Evolutionary conservation across 306 rosid genomes (phyloP).

Genomic region (Fagus sylvatica): DNA sequence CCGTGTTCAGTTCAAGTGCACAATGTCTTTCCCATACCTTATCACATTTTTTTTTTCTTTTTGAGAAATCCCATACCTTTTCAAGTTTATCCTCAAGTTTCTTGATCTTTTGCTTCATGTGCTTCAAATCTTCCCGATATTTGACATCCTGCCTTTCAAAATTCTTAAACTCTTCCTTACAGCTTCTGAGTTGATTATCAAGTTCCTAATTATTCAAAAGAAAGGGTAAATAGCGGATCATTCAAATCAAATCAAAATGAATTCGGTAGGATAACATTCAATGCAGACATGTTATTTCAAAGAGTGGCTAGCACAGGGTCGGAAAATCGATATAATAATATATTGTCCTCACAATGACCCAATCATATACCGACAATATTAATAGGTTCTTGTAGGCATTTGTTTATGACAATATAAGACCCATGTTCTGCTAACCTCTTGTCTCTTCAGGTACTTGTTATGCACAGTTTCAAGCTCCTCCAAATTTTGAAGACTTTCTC

Average conservation of each 20-base stretch:
- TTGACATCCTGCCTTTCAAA: slow-evolving; percentile 97
- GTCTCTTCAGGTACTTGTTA: slow-evolving; percentile 53
- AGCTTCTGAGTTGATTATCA: slow-evolving; percentile 68
- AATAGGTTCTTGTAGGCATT: not conserved
- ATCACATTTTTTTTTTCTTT: slow-evolving; percentile 15
- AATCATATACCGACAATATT: not conserved
- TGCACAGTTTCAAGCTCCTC: slow-evolving; percentile 83
- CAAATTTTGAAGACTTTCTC: slow-evolving; percentile 58
- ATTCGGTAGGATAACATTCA: not conserved
- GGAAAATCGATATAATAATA: not conserved
- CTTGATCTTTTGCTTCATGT: slow-evolving; percentile 79
- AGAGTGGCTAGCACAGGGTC: not conserved
- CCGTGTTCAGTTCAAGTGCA: slow-evolving; percentile 9
- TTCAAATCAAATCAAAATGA: slow-evolving; percentile 3
- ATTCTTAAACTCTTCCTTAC: slow-evolving; percentile 89
- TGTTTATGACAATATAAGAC: slow-evolving; percentile 6
- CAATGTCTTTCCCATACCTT: slow-evolving; percentile 52
- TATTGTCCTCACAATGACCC: not conserved
- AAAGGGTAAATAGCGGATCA: not conserved
- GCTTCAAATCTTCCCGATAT: slow-evolving; percentile 83
- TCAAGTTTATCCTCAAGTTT: slow-evolving; percentile 80
- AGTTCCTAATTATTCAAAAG: slow-evolving; percentile 58
- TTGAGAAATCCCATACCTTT: slow-evolving; percentile 48
- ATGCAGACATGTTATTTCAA: slow-evolving; percentile 7
- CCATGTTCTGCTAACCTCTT: slow-evolving; percentile 66